phyloP scores from a whole-genome alignment of 192 early-diverging fungal species.

The Coemansia sp. region DNA sequence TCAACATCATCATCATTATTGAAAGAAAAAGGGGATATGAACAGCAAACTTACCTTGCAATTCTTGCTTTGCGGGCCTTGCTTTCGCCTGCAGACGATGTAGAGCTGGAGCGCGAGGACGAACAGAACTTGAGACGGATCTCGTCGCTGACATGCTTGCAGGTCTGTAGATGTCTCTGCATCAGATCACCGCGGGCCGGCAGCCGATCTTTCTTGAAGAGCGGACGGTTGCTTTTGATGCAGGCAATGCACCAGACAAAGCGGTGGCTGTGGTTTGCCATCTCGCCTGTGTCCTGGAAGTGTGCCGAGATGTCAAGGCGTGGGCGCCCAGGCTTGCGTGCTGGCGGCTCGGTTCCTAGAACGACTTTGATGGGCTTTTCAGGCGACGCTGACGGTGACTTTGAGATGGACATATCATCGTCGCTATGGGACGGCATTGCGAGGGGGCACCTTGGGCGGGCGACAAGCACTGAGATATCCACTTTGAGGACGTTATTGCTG shows the following conservation, averaged over 20 bases:
- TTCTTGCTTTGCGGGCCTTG: slow-evolving; percentile 31
- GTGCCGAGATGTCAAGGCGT: slow-evolving; percentile 51
- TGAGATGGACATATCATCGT: slow-evolving; percentile 28
- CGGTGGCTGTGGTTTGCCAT: slow-evolving; percentile 59
- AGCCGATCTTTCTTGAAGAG: slow-evolving; percentile 49
- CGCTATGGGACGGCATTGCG: slow-evolving; percentile 36
- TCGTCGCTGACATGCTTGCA: slow-evolving; percentile 46
- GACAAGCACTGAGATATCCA: slow-evolving; percentile 51
- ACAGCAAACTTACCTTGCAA: slow-evolving; percentile 42
- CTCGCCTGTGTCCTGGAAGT: slow-evolving; percentile 56
- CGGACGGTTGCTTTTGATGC: slow-evolving; percentile 50
- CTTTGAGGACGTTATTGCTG: slow-evolving; percentile 12
- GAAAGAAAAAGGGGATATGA: neutral
- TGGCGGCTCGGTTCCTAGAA: slow-evolving; percentile 50
- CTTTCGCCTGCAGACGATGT: slow-evolving; percentile 45
- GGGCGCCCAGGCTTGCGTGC: slow-evolving; percentile 55
- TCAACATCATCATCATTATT: too few species aligned
- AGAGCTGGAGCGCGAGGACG: slow-evolving; percentile 44
- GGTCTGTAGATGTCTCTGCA: slow-evolving; percentile 49
- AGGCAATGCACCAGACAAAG: slow-evolving; percentile 54
- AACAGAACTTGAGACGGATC: slow-evolving; percentile 39
- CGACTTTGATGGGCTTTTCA: slow-evolving; percentile 39
- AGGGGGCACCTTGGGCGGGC: slow-evolving; percentile 23
- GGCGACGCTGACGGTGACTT: slow-evolving; percentile 15
- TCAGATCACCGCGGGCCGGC: slow-evolving; percentile 53